These are phyloP conservation scores for Astrocystis sublimbata DNA, from an alignment of 495 filamentous ascomycete species.

Conservation along the genomic window DNA sequence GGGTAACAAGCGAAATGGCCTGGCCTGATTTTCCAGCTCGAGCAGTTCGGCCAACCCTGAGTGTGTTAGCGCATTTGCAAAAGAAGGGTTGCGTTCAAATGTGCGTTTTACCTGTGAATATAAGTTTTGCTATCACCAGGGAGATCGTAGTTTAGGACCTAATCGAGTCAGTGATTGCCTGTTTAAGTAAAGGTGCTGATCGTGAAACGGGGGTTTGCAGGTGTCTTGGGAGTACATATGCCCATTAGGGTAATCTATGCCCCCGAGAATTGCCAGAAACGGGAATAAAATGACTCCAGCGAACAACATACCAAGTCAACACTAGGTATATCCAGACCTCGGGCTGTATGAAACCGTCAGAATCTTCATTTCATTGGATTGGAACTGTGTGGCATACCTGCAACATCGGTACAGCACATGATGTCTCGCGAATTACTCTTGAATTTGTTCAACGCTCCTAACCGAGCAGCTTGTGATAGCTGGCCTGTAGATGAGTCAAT, in stretches of 20 bases:
- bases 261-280: too few relatives aligned
- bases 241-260: too few relatives aligned
- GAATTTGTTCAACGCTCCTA: constrained; percentile 89
- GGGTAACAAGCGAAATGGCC: constrained; percentile 78
- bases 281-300: too few relatives aligned
- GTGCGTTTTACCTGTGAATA: constrained; percentile 60
- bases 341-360: constrained; percentile 47
- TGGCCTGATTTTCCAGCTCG: constrained; percentile 85
- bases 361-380: not conserved
- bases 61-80: not conserved
- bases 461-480: constrained; percentile 77
- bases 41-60: constrained; percentile 83
- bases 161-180: too few relatives aligned
- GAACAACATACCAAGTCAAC: too few relatives aligned
- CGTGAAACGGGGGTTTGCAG: too few relatives aligned
- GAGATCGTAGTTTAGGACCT: constrained; percentile 82
- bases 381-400: constrained; percentile 31
- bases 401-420: constrained; percentile 90
- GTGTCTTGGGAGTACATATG: too few relatives aligned
- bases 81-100: not conserved
- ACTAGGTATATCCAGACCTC: constrained; percentile 91
- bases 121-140: constrained; percentile 71
- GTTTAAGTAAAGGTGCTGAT: too few relatives aligned
- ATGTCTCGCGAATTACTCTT: constrained; percentile 69
- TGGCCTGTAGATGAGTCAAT: constrained; percentile 20